These are phyloP conservation scores for Trypanosoma congolense DNA, from an alignment of 208 protist species.

Conservation along the genomic window DNA sequence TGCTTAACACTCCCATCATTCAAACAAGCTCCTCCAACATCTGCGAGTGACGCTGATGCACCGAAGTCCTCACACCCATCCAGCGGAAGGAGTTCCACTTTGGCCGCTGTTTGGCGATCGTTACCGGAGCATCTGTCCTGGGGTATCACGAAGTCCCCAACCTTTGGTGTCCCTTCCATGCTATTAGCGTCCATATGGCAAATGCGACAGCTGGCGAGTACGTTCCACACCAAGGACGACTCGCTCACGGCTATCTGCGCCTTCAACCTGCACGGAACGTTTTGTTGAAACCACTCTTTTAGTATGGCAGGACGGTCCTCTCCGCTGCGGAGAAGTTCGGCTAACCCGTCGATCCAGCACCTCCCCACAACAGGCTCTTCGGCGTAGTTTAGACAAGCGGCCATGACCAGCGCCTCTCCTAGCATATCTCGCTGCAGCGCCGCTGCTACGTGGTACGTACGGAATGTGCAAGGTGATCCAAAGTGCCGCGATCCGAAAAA, in stretches of 20 bases:
- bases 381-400: conserved; percentile 25
- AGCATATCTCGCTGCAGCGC: conserved; percentile 38
- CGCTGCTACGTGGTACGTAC: conserved; percentile 54
- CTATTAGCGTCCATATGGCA: conserved; percentile 18
- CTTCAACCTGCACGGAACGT: conserved; percentile 31
- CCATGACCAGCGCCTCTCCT: conserved; percentile 62
- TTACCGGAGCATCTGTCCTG: neutral
- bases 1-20: conserved; percentile 1
- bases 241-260: conserved; percentile 28
- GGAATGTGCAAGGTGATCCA: conserved; percentile 46
- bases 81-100: conserved; percentile 18
- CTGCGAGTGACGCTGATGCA: conserved; percentile 3
- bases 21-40: neutral
- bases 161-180: conserved; percentile 24
- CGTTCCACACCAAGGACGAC: conserved; percentile 61
- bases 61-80: conserved; percentile 9
- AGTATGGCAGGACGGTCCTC: conserved; percentile 58
- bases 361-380: neutral
- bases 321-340: conserved; percentile 30
- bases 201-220: conserved; percentile 65
- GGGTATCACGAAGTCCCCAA: conserved; percentile 58
- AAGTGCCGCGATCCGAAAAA: conserved; percentile 69
- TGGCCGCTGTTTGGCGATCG: conserved; percentile 9
- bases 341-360: conserved; percentile 23
- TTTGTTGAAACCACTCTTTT: conserved; percentile 35